Percentiles rank a stretch among this genome's conserved stretches.
phyloP scores from a whole-genome alignment of 805 yeast species.

The Spencermartinsiella europaea region DNA sequence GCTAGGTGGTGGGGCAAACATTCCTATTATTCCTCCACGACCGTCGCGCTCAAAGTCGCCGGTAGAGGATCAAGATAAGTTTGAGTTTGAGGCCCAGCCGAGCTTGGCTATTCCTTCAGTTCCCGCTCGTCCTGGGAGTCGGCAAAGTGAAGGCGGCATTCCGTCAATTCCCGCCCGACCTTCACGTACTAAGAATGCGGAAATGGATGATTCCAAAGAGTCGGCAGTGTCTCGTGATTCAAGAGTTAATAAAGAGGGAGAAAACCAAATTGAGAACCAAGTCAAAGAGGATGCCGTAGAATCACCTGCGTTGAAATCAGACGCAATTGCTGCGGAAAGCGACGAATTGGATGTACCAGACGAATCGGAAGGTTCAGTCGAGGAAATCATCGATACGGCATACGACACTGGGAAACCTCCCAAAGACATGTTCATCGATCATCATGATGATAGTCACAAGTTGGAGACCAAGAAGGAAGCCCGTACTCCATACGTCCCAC shows the following conservation, averaged over 20 bases:
- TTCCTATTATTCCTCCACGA: not conserved
- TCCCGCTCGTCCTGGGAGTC: not conserved
- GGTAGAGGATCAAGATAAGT: not conserved
- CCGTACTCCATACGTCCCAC: not conserved
- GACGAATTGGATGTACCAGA: not conserved
- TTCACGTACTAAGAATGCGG: not conserved
- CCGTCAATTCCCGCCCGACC: not conserved
- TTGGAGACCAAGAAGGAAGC: not conserved
- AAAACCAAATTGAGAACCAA: not conserved
- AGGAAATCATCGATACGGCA: not conserved
- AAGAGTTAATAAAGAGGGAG: not conserved
- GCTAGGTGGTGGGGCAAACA: too few relatives aligned
- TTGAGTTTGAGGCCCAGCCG: not conserved
- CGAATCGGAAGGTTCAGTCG: not conserved
- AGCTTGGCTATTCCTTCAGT: not conserved
- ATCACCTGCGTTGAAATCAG: not conserved
- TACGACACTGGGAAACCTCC: not conserved
- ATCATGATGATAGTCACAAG: not conserved
- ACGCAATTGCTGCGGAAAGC: not conserved
- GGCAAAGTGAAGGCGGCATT: not conserved
- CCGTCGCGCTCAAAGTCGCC: not conserved
- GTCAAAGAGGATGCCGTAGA: not conserved
- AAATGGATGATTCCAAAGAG: not conserved
- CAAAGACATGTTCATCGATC: not conserved
- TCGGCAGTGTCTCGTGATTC: too few relatives aligned